Conservation (phyloP, 768 basidiomycete genomes). For the Mycena venus region DNA sequence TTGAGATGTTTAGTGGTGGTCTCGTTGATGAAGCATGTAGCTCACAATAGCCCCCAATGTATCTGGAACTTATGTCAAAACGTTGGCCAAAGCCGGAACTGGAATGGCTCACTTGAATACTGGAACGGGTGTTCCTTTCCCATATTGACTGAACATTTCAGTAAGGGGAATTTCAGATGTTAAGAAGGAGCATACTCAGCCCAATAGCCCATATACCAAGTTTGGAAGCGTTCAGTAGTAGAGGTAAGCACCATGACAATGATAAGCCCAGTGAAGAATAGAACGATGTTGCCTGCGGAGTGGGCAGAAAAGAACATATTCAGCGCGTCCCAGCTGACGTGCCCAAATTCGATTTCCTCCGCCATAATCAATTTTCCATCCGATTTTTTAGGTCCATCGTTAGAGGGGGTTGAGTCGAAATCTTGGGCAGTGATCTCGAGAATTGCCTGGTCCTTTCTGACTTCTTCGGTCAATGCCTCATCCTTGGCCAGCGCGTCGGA, state of each 20-base stretch:
- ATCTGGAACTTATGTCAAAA: background rate
- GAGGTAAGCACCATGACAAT: constrained; percentile 41
- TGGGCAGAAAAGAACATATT: constrained; percentile 49
- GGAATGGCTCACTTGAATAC: constrained; percentile 50
- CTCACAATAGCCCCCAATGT: constrained; percentile 17
- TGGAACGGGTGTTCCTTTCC: constrained; percentile 47
- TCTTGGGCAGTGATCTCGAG: constrained; percentile 42
- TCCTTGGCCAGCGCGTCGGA: constrained; percentile 61
- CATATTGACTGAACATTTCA: constrained; percentile 49
- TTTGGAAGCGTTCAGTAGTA: constrained; percentile 44
- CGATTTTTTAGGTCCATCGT: constrained; percentile 34
- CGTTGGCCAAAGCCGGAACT: constrained; percentile 7
- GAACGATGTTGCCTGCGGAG: constrained; percentile 46
- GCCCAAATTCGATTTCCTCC: constrained; percentile 73
- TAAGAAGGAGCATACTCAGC: constrained; percentile 29
- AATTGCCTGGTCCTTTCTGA: constrained; percentile 43
- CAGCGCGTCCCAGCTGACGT: constrained; percentile 61
- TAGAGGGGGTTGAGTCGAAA: constrained; percentile 33
- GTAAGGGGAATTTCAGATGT: no score
- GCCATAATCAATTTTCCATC: constrained; percentile 72
- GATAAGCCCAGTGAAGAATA: constrained; percentile 50
- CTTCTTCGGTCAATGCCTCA: constrained; percentile 46
- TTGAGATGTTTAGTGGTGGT: background rate
- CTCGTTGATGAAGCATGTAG: background rate
- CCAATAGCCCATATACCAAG: constrained; percentile 62